Base-by-base conservation (phyloP, 371 early-diverging fungal species). In the Conidiobolus incongruus region DNA sequence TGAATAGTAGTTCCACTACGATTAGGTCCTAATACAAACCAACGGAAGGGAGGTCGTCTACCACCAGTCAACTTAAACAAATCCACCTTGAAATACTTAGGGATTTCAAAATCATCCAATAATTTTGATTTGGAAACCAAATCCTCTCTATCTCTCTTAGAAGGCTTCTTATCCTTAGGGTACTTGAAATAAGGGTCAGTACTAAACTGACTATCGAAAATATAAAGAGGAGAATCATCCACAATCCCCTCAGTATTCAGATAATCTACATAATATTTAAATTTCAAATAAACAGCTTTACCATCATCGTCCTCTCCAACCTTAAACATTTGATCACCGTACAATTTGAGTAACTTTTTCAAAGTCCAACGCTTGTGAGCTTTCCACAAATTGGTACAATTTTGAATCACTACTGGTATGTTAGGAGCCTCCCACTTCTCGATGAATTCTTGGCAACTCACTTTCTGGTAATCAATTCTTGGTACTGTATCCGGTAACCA, bases 191-290 rank as follows among this genome's bases (percentile, higher is more conserved):
- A 44, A 49, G 62, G 48, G 51, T 64, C 52, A 4, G 12, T 41
- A 55, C 68, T 53, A 70, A 78, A 52, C 55, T 64, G 47, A 40
- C 67, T 65, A 46, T 85, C 86, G 50, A 85, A 85, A 24, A 82
- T 79, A 40, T 85, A 85, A 21, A 85, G 63, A 1, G 86, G 86
- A 13, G 75, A 75, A 51, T 85, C 86, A 46, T 81, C 82, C 30
- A 53, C 40, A 21, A 48, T 50, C 2, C 68, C 76, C 22, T 70
- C 76, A 16, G 54, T 51, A 12, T 61, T 49, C 1, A 62, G 60
- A 48, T 76, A 77, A 36, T 60, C 60, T 2, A 79, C 45, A 45
- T 69, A 84, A 52, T 85, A 67, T 55, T 78, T 76, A 59, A 80
- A 59, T 43, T 68, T 67, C 51, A 85, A 52, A 46, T 73, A 72